Percentiles rank a stretch among this genome's conserved stretches.
These are phyloP conservation scores for Coemansia sp. DNA, from an alignment of 192 early-diverging fungal species.

Conservation along the genomic window DNA sequence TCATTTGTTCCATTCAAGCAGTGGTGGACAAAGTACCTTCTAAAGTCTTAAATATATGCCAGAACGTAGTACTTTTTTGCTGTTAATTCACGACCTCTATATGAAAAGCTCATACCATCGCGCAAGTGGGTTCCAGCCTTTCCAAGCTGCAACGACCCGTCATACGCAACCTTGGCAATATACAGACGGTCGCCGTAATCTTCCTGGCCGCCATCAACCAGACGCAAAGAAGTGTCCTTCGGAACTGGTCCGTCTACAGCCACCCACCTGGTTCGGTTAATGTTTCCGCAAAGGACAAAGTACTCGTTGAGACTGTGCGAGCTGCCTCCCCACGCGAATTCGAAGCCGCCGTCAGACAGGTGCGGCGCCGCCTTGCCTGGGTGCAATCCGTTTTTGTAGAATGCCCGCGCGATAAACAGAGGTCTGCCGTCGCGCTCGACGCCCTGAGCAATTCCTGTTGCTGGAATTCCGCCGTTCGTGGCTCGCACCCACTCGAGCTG, in stretches of 20 bases:
- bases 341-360: conserved; percentile 45
- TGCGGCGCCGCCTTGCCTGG: conserved; percentile 53
- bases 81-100: conserved; percentile 16
- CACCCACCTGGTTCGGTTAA: conserved; percentile 52
- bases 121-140: conserved; percentile 38
- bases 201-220: conserved; percentile 39
- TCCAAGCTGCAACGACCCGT: conserved; percentile 34
- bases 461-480: conserved; percentile 26
- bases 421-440: conserved; percentile 53
- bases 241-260: conserved; percentile 34
- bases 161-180: conserved; percentile 26
- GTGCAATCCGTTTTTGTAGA: conserved; percentile 49
- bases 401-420: conserved; percentile 55
- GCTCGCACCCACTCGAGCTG: conserved; percentile 29
- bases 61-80: conserved; percentile 26
- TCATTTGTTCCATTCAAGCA: conserved; percentile 24
- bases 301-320: conserved; percentile 46
- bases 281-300: conserved; percentile 57
- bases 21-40: conserved; percentile 32
- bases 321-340: conserved; percentile 53
- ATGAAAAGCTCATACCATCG: conserved; percentile 34
- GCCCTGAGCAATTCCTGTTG: conserved; percentile 49
- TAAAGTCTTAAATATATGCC: conserved; percentile 11
- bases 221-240: neutral
- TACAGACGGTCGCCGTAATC: conserved; percentile 34